These are phyloP conservation scores for Elaphomyces granulatus DNA, from an alignment of 495 filamentous ascomycete genomes.

Conservation along the genomic window DNA sequence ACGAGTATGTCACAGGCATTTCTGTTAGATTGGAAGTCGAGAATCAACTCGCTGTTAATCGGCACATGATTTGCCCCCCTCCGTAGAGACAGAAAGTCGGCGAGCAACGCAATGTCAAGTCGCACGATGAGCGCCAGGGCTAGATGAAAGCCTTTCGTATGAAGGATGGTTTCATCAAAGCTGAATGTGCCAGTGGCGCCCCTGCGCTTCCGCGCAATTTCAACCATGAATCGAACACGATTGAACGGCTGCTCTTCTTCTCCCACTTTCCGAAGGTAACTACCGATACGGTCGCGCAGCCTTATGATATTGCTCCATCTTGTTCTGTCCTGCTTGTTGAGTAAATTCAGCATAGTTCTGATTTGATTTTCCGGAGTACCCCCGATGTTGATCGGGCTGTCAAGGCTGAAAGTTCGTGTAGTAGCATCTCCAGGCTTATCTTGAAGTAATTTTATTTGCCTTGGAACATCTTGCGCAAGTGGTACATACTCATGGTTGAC, in stretches of 20 bases:
- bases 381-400: constrained; percentile 9
- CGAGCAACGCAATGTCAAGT: constrained; percentile 40
- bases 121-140: constrained; percentile 37
- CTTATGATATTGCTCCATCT: constrained; percentile 27
- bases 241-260: constrained; percentile 48
- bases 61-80: not conserved
- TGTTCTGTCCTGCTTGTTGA: not conserved
- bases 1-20: constrained; percentile 16
- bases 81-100: constrained; percentile 35
- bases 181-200: constrained; percentile 22
- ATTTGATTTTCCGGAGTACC: constrained; percentile 7
- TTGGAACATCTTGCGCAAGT: constrained; percentile 29
- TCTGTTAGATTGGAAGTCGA: constrained; percentile 27
- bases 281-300: constrained; percentile 27
- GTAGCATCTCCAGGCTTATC: constrained; percentile 5
- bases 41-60: constrained; percentile 2
- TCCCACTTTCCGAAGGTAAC: constrained; percentile 30
- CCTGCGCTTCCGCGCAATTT: constrained; percentile 30
- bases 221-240: constrained; percentile 38
- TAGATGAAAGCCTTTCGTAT: constrained; percentile 33
- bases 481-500: constrained; percentile 34
- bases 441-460: constrained; percentile 17
- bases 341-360: not conserved
- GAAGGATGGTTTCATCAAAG: constrained; percentile 29
- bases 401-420: not conserved